Evolutionary conservation across 768 basidiomycete genomes (phyloP).

Genomic region (Mycena olivaceomarginata): DNA sequence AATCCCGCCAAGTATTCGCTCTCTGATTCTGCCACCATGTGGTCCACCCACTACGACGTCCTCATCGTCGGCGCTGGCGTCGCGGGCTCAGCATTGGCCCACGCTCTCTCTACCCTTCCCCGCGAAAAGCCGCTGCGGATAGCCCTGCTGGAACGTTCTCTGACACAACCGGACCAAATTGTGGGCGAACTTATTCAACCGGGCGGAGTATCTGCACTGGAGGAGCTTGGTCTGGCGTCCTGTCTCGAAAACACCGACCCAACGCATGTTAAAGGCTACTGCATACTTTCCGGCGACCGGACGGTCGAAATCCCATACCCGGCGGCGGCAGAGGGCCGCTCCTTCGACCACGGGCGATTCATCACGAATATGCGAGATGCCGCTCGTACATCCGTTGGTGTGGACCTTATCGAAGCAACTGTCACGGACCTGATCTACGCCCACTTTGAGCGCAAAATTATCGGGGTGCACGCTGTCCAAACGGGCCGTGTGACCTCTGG

Average conservation of each 20-base stretch:
- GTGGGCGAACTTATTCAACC: slow-evolving; percentile 98
- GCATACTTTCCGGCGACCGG: slow-evolving; percentile 72
- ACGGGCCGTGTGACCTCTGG: slow-evolving; percentile 4
- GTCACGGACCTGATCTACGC: slow-evolving; percentile 75
- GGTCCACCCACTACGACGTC: slow-evolving; percentile 73
- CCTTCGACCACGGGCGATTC: slow-evolving; percentile 96
- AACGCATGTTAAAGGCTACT: slow-evolving; percentile 89
- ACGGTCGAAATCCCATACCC: slow-evolving; percentile 95
- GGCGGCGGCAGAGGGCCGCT: slow-evolving; percentile 79
- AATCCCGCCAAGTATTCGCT: not conserved
- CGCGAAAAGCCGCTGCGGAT: slow-evolving; percentile 81
- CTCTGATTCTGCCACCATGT: slow-evolving; percentile 28
- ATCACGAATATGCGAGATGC: slow-evolving; percentile 85
- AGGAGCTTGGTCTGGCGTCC: slow-evolving; percentile 82
- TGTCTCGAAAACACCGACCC: slow-evolving; percentile 92
- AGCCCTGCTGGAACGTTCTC: slow-evolving; percentile 93
- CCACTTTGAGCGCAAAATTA: slow-evolving; percentile 72
- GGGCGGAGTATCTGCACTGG: slow-evolving; percentile 87
- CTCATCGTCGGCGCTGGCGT: slow-evolving; percentile 95
- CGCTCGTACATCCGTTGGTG: slow-evolving; percentile 74
- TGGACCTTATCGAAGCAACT: slow-evolving; percentile 91
- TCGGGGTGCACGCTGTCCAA: slow-evolving; percentile 78
- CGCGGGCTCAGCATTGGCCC: slow-evolving; percentile 91
- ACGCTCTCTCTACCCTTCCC: slow-evolving; percentile 82
- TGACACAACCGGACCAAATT: slow-evolving; percentile 96